Evolutionary conservation across 2,329 filamentous ascomycete species (phyloP).

Genomic region (Aspergillus fructus): DNA sequence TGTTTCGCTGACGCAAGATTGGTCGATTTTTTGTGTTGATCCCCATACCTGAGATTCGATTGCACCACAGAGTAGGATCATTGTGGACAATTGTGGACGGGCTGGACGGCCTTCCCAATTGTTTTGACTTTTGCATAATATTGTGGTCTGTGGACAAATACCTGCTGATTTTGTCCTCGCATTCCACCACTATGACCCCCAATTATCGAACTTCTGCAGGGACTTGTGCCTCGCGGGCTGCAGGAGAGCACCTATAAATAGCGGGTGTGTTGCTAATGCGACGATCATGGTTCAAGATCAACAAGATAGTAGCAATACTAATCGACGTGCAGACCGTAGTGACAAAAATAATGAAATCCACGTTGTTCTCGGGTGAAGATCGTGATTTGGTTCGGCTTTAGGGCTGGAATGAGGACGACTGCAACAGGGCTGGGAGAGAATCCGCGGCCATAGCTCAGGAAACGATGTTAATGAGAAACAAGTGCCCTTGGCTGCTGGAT

Average conservation of each 20-base stretch:
- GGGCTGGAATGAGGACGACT: background rate
- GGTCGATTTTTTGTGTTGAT: background rate
- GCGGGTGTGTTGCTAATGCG: background rate
- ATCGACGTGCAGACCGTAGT: background rate
- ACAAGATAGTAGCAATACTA: background rate
- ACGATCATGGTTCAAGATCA: background rate
- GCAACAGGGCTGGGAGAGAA: background rate
- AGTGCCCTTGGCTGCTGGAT: background rate
- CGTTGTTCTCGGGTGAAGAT: background rate
- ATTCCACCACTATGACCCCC: background rate
- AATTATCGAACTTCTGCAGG: background rate
- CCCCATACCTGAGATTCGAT: background rate
- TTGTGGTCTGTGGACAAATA: background rate
- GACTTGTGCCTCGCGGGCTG: background rate
- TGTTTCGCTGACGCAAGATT: background rate
- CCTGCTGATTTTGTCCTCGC: background rate
- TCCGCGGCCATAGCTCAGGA: background rate
- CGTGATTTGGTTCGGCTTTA: background rate
- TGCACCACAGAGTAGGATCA: background rate
- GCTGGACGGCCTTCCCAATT: background rate
- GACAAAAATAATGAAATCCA: background rate
- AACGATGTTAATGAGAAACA: background rate
- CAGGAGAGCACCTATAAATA: background rate
- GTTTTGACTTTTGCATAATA: background rate
- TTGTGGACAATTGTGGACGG: background rate